These are phyloP conservation scores for Ogataea pini DNA, from an alignment of 805 yeast genomes.

Conservation along the genomic window DNA sequence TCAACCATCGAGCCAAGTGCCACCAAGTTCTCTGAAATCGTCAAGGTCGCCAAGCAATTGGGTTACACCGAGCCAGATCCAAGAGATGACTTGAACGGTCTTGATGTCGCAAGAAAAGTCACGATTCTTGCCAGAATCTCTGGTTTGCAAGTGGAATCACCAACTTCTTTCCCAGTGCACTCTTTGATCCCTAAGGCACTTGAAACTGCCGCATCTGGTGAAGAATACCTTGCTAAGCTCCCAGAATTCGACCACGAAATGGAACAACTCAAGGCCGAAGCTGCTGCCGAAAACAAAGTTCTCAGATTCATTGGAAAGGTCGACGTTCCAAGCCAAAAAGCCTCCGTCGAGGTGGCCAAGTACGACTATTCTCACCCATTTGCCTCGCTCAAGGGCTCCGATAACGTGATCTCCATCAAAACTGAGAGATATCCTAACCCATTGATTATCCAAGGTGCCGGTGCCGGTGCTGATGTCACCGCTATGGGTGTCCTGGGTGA, in stretches of 20 bases:
- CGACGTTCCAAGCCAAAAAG: constrained; percentile 68
- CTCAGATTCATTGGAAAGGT: constrained; percentile 92
- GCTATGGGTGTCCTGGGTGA: constrained; percentile 91
- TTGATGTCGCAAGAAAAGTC: constrained; percentile 98
- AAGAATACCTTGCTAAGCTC: constrained; percentile 76
- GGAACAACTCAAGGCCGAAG: constrained; percentile 74
- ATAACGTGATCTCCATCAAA: constrained; percentile 89
- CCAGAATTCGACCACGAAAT: constrained; percentile 83
- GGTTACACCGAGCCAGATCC: constrained; percentile 99
- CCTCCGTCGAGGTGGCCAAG: constrained; percentile 84
- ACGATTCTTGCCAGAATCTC: constrained; percentile 93
- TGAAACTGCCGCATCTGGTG: constrained; percentile 69
- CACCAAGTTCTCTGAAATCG: constrained; percentile 86
- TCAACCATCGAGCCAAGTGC: constrained; percentile 65
- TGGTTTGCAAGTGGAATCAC: constrained; percentile 81
- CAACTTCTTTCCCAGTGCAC: constrained; percentile 91
- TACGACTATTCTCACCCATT: constrained; percentile 91
- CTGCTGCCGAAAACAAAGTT: constrained; percentile 81
- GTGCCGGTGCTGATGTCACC: constrained; percentile 73
- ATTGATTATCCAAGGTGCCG: constrained; percentile 96
- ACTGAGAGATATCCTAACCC: constrained; percentile 94
- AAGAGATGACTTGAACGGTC: constrained; percentile 96
- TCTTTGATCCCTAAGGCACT: constrained; percentile 87
- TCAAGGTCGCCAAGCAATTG: constrained; percentile 78
- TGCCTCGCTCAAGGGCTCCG: constrained; percentile 93